Evolutionary conservation across 2,329 filamentous ascomycete genomes (phyloP), one percentile per base, ranked within the genome.

Genomic region (Pezicula neosporulosa): DNA sequence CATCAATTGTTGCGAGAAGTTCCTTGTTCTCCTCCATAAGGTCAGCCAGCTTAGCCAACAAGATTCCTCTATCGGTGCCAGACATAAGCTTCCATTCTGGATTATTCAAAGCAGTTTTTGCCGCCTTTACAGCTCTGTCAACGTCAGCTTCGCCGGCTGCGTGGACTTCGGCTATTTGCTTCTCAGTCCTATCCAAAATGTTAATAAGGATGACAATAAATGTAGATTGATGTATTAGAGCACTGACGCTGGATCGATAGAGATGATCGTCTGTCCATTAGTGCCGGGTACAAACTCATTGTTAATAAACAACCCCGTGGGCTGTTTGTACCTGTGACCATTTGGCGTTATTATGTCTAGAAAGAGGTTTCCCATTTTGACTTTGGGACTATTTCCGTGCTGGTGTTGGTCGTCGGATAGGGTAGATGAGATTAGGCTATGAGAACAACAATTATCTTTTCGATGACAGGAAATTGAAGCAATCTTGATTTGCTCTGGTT

Each of bases 251-350:
- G 87, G 87, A 64, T 89, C 88, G 60, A 88, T 77, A 16, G 79
- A 78, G 9, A 76, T 70, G 51, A 89, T 77, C 58, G 76, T 86
- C 63, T 83, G 76, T 44, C 78, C 82, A 6, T 77, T 78, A 66
- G 77, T 81, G 42, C 82, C 80, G 59, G 80, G 74, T 48, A 88
- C 82, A 64, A 87, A 90, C 64, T 89, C 84, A 57, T 90, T 89
- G 73, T 88, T 85, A 71, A 90, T 89, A 69, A 90, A 90, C 13
- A 91, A 76, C 13, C 87, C 87, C 44, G 80, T 73, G 1, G 86
- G 86, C 72, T 89, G 85, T 10, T 70, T 73, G 71, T 87, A 90
- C 60, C 78, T 82, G 67, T 72, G 75, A 60, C 86, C 87, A 66
- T 91, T 91, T 10, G 36, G 36, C 10, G 36, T 18, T n/a, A 12